Base-by-base conservation (phyloP, 805 yeast genomes). In the Cyberlindnera saturnus region DNA sequence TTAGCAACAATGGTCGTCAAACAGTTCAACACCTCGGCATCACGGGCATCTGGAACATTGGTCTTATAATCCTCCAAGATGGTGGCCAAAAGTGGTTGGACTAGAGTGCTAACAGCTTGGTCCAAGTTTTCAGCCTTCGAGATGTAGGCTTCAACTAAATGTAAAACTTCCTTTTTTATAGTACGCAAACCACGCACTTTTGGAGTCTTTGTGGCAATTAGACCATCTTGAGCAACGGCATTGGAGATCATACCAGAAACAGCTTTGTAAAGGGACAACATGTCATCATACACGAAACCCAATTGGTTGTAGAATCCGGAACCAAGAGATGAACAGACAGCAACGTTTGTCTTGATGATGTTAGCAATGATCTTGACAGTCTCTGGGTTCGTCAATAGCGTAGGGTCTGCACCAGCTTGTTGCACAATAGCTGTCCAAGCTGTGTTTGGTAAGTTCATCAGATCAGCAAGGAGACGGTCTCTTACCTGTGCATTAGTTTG, bases 11-110 rank as follows among this genome's bases (percentile, higher is more conserved):
- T 77, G 1, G 96, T 87, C 8, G 96, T 81, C 79, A 93, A 82
- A 74, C 98, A 90, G 65, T 86, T 87, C 63, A 93, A 74, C 5
- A 93, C 99, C 67, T 93, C 99, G 7, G 96, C 96, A 67, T 93
- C 99, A 61, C 98, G 82, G 9, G 97, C 96, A 68, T 89, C 96
- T 4, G 98, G 95, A 30, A 89, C 96, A 59, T 86, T 86, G 15
- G 79, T 69, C 57, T 78, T 79, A 67, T 93, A 93, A 63, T 93
- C 99, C 48, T 85, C 95, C 50, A 93, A 74, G 14, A 88, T 90
- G 0, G 97, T 87, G 36, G 74, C 74, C 49, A 93, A 77, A 58
- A 93, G 69, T 28, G 95, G 95, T 49, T 86, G 86, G 4, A 89
- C 81, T 51, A 93, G 74, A 50, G 84, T 88, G 39, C 81, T 74